Percentiles rank a stretch among this genome's conserved stretches.
phyloP scores from a whole-genome alignment of 2,329 filamentous ascomycete genomes.

The Calycina marina region DNA sequence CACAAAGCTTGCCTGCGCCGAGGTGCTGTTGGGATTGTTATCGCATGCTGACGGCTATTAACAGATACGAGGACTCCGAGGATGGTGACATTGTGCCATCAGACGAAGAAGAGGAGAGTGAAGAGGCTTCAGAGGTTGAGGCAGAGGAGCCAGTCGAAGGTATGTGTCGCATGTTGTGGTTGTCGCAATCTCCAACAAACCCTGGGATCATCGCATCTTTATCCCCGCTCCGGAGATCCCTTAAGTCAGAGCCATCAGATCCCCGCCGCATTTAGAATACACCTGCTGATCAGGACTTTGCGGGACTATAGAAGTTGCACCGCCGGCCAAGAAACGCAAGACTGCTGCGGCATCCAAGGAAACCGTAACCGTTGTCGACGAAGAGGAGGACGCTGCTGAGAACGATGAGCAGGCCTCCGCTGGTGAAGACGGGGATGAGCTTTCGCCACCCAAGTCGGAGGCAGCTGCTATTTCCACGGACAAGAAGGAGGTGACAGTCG shows the following conservation, averaged over 20 bases:
- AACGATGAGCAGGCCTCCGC: conserved; percentile 1
- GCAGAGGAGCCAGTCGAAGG: not conserved
- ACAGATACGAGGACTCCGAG: conserved; percentile 3
- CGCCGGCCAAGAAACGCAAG: conserved; percentile 2
- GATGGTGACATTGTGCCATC: not conserved
- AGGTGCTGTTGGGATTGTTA: too few species aligned
- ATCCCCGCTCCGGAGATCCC: too few species aligned
- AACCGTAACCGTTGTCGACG: not conserved
- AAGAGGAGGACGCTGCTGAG: not conserved
- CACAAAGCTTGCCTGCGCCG: too few species aligned
- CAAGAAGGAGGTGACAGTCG: not conserved
- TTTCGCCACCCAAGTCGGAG: not conserved
- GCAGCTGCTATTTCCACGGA: not conserved
- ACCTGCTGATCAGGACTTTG: too few species aligned
- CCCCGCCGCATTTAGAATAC: too few species aligned
- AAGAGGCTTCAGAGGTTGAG: conserved; percentile 1
- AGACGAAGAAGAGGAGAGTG: not conserved
- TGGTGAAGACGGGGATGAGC: not conserved
- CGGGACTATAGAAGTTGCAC: not conserved
- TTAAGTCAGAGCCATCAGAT: too few species aligned
- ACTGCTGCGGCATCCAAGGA: conserved; percentile 1
- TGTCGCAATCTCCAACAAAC: not conserved
- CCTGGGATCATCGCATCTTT: too few species aligned
- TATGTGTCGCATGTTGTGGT: too few species aligned
- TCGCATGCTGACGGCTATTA: too few species aligned